A percentile compares a stretch with the other conserved stretches of the same genome.
These are phyloP conservation scores for Epichloe aotearoae DNA, from an alignment of 2,329 filamentous ascomycete species.

Conservation along the genomic window DNA sequence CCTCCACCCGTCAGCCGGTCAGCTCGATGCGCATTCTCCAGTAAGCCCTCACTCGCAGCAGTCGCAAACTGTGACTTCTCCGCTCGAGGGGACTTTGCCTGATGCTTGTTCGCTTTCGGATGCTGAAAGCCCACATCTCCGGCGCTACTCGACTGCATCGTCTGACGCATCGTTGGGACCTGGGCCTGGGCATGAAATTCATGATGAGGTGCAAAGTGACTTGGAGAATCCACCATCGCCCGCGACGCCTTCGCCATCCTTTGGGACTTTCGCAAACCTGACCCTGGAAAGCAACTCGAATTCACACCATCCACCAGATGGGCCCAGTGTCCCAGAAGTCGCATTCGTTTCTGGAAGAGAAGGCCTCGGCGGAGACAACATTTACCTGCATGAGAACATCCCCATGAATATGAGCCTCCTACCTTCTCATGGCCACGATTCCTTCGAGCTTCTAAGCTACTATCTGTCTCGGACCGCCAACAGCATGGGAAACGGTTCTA, in stretches of 20 bases:
- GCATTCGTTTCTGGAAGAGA: background rate
- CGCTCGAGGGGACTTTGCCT: background rate
- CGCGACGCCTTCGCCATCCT: background rate
- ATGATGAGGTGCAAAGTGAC: background rate
- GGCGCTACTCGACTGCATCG: background rate
- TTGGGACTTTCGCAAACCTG: background rate
- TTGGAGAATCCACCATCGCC: background rate
- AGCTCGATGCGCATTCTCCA: too few species aligned
- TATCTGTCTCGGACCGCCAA: constrained; percentile 30
- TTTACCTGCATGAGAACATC: constrained; percentile 7
- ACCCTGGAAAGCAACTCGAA: background rate
- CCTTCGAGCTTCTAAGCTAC: constrained; percentile 31
- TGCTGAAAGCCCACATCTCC: background rate
- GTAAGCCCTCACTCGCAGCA: background rate
- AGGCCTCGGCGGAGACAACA: background rate
- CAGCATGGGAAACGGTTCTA: constrained; percentile 35
- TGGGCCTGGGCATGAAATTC: background rate
- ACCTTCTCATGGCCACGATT: constrained; percentile 20
- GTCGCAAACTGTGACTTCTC: background rate
- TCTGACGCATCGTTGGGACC: background rate
- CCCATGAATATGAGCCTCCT: constrained; percentile 17
- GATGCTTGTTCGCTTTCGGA: background rate
- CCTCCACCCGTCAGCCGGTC: background rate
- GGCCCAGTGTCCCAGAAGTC: background rate
- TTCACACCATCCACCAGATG: background rate